Evolutionary conservation across 352 stramenopile genomes (phyloP).

Genomic region (Phytopythium ostracodes): DNA sequence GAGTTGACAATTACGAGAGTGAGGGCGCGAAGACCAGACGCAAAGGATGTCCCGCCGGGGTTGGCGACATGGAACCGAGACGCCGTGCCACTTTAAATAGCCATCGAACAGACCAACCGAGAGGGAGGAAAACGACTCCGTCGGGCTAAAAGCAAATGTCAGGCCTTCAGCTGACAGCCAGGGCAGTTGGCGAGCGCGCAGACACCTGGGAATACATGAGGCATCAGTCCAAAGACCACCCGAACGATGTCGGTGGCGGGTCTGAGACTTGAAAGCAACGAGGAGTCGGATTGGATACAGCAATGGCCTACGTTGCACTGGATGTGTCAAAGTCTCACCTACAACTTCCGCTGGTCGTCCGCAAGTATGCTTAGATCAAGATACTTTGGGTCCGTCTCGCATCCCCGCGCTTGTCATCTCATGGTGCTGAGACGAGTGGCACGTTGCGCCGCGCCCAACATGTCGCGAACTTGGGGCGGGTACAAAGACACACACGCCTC

Average conservation of each 20-base stretch:
- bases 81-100: neutral
- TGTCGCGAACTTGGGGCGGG: neutral
- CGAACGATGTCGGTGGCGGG: too few species aligned
- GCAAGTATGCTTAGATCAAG: neutral
- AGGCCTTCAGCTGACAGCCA: too few species aligned
- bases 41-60: neutral
- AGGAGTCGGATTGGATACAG: too few species aligned
- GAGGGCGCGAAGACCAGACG: neutral
- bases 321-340: neutral
- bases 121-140: neutral
- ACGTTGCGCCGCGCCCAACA: neutral
- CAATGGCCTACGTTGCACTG: neutral
- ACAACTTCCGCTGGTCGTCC: neutral
- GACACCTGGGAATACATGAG: too few species aligned
- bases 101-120: neutral
- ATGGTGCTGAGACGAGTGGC: neutral
- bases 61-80: neutral
- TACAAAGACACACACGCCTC: slow-evolving; percentile 3
- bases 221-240: too few species aligned
- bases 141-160: neutral
- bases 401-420: neutral
- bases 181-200: too few species aligned
- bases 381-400: neutral
- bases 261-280: too few species aligned
- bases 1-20: too few species aligned